phyloP scores from a whole-genome alignment of 768 basidiomycete species.

The Russula emetica region DNA sequence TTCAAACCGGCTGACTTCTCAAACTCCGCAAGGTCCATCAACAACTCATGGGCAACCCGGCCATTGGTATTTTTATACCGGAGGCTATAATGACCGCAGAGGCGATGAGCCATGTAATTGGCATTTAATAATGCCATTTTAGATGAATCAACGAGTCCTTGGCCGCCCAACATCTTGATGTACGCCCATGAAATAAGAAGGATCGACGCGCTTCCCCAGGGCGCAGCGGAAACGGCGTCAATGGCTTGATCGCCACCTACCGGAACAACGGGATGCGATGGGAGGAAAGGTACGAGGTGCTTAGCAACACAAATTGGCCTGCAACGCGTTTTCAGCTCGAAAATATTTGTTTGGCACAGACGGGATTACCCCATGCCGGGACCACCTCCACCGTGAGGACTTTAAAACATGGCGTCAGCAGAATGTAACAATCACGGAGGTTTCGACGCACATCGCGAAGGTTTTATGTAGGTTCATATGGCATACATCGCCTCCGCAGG shows the following conservation, averaged over 20 bases:
- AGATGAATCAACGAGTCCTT: constrained; percentile 80
- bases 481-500: constrained; percentile 96
- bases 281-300: constrained; percentile 93
- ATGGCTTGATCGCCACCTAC: constrained; percentile 70
- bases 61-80: constrained; percentile 88
- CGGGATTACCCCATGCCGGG: constrained; percentile 81
- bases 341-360: not conserved
- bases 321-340: constrained; percentile 13
- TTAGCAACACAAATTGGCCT: constrained; percentile 91
- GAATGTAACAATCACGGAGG: constrained; percentile 1
- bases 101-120: constrained; percentile 93
- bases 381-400: constrained; percentile 96
- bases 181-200: constrained; percentile 98
- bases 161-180: constrained; percentile 98
- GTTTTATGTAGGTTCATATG: constrained; percentile 99
- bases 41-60: constrained; percentile 90
- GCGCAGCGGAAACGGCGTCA: constrained; percentile 84
- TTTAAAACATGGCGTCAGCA: constrained; percentile 31
- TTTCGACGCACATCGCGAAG: constrained; percentile 73
- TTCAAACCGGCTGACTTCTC: constrained; percentile 86
- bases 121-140: constrained; percentile 89
- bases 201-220: constrained; percentile 93
- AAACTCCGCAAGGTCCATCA: constrained; percentile 95
- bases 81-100: constrained; percentile 78
- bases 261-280: constrained; percentile 72